Evolutionary conservation across 208 protist species (phyloP).

Genomic region (Acanthamoeba rhysodes): DNA sequence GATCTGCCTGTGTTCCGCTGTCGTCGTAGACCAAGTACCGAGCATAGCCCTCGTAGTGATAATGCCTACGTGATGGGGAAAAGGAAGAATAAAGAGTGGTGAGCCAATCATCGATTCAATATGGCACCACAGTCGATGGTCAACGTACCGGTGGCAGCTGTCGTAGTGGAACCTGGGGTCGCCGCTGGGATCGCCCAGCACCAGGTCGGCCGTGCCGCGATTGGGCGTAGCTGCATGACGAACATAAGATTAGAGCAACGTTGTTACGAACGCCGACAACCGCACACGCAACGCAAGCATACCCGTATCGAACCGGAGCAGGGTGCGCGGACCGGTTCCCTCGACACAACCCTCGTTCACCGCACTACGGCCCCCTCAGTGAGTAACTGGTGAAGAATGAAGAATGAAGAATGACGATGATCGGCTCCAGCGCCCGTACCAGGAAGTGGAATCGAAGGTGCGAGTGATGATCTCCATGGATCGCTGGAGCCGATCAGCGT

Average conservation of each 20-base stretch:
- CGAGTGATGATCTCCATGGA: background rate
- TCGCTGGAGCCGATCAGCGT: background rate
- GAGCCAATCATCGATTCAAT: too few relatives aligned
- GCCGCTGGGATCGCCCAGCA: background rate
- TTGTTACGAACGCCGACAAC: too few relatives aligned
- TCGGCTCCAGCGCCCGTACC: too few relatives aligned
- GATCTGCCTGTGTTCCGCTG: too few relatives aligned
- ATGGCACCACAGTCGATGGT: background rate
- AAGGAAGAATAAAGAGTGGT: too few relatives aligned
- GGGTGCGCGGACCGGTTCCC: slow-evolving; percentile 4
- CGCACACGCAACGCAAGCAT: background rate
- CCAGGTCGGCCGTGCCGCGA: background rate
- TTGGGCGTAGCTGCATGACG: background rate
- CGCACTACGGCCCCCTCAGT: background rate
- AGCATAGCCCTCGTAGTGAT: slow-evolving; percentile 12
- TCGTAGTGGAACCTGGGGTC: background rate
- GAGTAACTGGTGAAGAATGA: too few relatives aligned
- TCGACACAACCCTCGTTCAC: background rate
- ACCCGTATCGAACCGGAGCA: slow-evolving; percentile 46
- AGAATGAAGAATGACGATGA: too few relatives aligned
- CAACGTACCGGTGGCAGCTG: background rate
- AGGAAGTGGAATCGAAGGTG: background rate
- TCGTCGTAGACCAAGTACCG: too few relatives aligned
- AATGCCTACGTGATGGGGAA: background rate
- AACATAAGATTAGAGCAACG: too few relatives aligned